phyloP scores from a whole-genome alignment of 2,329 filamentous ascomycete genomes.

The Rutstroemia sp. region DNA sequence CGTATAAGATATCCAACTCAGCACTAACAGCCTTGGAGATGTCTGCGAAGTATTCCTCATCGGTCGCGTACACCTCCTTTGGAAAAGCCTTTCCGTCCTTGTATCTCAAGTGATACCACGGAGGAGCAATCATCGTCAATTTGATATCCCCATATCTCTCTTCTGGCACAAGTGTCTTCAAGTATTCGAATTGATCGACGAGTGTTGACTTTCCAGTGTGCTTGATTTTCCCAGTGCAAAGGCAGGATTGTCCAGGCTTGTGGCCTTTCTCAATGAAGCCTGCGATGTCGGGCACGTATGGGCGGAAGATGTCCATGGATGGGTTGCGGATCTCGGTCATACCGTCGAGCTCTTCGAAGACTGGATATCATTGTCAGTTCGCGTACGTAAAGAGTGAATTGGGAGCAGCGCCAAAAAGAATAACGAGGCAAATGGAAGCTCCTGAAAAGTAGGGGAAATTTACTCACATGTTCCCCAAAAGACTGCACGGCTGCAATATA shows the following conservation, averaged over 20 bases:
- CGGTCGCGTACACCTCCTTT: slow-evolving; percentile 41
- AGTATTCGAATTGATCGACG: slow-evolving; percentile 50
- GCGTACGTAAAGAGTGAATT: too few species aligned
- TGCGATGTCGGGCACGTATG: slow-evolving; percentile 34
- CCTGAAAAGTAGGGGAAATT: too few species aligned
- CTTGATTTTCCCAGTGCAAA: slow-evolving; percentile 41
- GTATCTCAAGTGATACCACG: slow-evolving; percentile 62
- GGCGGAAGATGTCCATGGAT: slow-evolving; percentile 33
- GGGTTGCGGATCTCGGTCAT: slow-evolving; percentile 23
- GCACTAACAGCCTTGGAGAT: slow-evolving; percentile 45
- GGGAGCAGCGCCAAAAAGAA: slow-evolving; percentile 19
- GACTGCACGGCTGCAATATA: slow-evolving; percentile 19
- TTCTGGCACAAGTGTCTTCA: slow-evolving; percentile 51
- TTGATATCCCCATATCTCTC: slow-evolving; percentile 59
- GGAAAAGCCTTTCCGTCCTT: slow-evolving; percentile 44
- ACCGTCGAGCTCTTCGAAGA: slow-evolving; percentile 26
- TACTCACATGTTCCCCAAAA: slow-evolving; percentile 23
- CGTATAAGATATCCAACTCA: slow-evolving; percentile 45
- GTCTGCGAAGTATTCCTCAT: slow-evolving; percentile 46
- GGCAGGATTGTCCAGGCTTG: slow-evolving; percentile 38
- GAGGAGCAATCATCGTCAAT: slow-evolving; percentile 60
- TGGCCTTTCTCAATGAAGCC: slow-evolving; percentile 37
- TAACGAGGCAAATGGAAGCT: slow-evolving; percentile 4
- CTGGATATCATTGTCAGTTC: slow-evolving; percentile 9
- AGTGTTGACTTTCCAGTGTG: slow-evolving; percentile 37